Evolutionary conservation across 148 eudicot genomes (phyloP).

Genomic region (Selenicereus undatus): DNA sequence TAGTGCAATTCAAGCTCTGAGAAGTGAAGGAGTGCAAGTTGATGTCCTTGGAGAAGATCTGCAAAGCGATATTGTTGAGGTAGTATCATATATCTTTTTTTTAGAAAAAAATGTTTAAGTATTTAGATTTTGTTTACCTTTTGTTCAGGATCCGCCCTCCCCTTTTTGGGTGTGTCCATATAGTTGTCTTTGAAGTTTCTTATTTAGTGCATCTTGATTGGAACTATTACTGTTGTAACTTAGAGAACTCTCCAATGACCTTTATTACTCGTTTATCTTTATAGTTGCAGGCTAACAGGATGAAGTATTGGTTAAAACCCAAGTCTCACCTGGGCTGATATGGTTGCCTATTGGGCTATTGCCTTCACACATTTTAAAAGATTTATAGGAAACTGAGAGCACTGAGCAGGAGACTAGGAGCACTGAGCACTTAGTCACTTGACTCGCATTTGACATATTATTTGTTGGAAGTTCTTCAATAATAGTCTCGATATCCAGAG

Average conservation of each 20-base stretch:
- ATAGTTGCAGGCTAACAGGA: no score
- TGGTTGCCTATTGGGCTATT: no score
- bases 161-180: background rate
- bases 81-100: conserved; percentile 16
- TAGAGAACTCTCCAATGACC: background rate
- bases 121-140: background rate
- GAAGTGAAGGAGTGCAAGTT: conserved; percentile 75
- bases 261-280: background rate
- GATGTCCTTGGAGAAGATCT: conserved; percentile 94
- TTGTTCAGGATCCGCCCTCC: background rate
- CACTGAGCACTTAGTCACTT: no score
- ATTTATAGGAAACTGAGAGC: background rate
- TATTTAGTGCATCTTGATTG: background rate
- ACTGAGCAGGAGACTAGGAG: background rate
- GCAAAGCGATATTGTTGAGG: conserved; percentile 64
- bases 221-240: background rate
- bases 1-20: conserved; percentile 62
- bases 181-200: background rate
- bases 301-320: no score
- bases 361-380: background rate
- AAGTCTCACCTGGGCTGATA: no score
- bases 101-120: background rate
- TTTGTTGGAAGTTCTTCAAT: background rate
- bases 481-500: no score
- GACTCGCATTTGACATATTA: no score